Evolutionary conservation across 2,329 filamentous ascomycete genomes (phyloP).

Genomic region (Lasiodiplodia gonubiensis): DNA sequence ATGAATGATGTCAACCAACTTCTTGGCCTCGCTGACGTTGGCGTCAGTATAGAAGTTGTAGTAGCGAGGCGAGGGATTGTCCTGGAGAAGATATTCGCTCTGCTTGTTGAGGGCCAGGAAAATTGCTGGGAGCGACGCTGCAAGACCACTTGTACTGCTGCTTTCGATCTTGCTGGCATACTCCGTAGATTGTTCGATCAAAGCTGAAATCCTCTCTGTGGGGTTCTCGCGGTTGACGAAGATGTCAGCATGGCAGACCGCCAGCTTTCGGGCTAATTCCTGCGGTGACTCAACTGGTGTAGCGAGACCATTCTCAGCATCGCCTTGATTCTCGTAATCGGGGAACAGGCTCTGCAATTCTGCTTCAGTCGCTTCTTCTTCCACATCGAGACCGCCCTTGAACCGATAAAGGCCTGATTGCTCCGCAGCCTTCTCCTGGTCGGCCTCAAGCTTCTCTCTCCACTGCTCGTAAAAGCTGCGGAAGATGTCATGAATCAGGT

Average conservation of each 20-base stretch:
- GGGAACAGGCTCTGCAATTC: conserved; percentile 86
- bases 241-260: conserved; percentile 42
- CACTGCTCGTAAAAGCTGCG: conserved; percentile 79
- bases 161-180: conserved; percentile 38
- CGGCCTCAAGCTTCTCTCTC: conserved; percentile 75
- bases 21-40: conserved; percentile 77
- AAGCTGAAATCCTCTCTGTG: conserved; percentile 8
- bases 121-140: conserved; percentile 68
- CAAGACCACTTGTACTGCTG: conserved; percentile 38
- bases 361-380: conserved; percentile 74
- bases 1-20: conserved; percentile 71
- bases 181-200: conserved; percentile 8
- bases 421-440: conserved; percentile 75
- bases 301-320: conserved; percentile 35
- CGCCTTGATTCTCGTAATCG: conserved; percentile 66
- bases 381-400: conserved; percentile 75
- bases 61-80: conserved; percentile 37
- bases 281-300: conserved; percentile 36
- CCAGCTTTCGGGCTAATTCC: conserved; percentile 43
- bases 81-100: conserved; percentile 50
- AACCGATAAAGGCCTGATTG: conserved; percentile 84
- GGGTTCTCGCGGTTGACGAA: conserved; percentile 32
- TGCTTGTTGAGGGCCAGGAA: conserved; percentile 70
- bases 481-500: conserved; percentile 69
- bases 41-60: conserved; percentile 92